These are phyloP conservation scores for Nadsonia commutata DNA, from an alignment of 1,139 yeast species.

Conservation along the genomic window DNA sequence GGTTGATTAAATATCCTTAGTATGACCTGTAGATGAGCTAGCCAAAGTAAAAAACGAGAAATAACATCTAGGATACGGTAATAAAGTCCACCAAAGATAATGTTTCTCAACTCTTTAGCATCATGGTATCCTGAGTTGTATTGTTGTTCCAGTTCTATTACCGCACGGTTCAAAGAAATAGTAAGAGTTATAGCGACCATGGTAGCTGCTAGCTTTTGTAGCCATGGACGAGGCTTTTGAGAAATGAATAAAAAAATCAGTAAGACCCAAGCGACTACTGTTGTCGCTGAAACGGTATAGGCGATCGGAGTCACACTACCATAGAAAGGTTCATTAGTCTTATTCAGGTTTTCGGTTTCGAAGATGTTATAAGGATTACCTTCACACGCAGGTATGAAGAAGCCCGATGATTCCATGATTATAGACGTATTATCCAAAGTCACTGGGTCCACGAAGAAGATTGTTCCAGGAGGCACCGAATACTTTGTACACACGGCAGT, in stretches of 20 bases:
- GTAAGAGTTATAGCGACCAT: constrained; percentile 21
- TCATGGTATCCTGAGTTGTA: constrained; percentile 39
- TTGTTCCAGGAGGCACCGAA: background rate
- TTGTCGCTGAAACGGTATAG: constrained; percentile 21
- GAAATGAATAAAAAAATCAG: constrained; percentile 20
- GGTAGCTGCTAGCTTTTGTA: constrained; percentile 21
- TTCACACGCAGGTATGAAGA: background rate
- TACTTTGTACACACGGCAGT: background rate
- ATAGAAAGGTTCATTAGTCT: constrained; percentile 16
- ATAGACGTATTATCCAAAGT: background rate
- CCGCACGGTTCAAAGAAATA: constrained; percentile 17
- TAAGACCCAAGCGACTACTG: constrained; percentile 24
- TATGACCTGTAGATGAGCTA: constrained; percentile 66
- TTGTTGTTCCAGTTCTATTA: constrained; percentile 17
- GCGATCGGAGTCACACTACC: constrained; percentile 24
- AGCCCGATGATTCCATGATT: background rate
- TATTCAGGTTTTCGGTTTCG: background rate
- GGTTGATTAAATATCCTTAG: constrained; percentile 58
- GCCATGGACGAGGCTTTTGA: constrained; percentile 20
- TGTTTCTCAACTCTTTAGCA: constrained; percentile 37
- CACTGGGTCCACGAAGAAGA: background rate
- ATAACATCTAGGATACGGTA: constrained; percentile 51
- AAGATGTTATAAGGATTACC: background rate
- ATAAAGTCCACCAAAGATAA: constrained; percentile 33
- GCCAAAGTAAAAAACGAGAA: constrained; percentile 45